These are phyloP conservation scores for Hibiscus mutabilis DNA, from an alignment of 345 rosid genomes.

Conservation along the genomic window DNA sequence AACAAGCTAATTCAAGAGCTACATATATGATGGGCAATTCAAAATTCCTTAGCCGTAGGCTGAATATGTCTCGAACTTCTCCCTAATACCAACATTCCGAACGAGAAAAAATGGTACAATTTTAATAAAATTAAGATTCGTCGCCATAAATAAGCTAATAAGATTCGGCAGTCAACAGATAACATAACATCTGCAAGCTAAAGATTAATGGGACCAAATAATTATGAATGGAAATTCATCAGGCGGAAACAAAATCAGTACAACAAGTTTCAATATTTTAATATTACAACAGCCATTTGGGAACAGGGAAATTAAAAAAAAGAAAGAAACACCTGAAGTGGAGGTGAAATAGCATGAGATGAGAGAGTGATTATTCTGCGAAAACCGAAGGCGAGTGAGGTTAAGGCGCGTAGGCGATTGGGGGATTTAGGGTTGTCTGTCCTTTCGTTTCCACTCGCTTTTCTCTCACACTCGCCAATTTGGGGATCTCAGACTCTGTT, in stretches of 20 bases:
- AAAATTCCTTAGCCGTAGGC: neutral
- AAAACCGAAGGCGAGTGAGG: slow-evolving; percentile 19
- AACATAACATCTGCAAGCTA: neutral
- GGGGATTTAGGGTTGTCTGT: slow-evolving; percentile 14
- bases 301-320: neutral
- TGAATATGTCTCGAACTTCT: too few species aligned
- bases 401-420: slow-evolving; percentile 17
- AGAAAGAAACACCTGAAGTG: slow-evolving; percentile 10
- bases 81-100: neutral
- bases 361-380: slow-evolving; percentile 6
- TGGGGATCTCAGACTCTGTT: slow-evolving; percentile 11
- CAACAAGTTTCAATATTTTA: neutral
- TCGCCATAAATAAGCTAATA: neutral
- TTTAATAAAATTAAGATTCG: neutral
- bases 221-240: neutral
- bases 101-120: neutral
- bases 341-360: slow-evolving; percentile 8
- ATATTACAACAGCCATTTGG: neutral
- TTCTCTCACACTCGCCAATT: slow-evolving; percentile 16
- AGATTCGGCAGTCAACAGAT: neutral
- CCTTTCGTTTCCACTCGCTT: slow-evolving; percentile 12
- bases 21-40: neutral
- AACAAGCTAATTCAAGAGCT: neutral
- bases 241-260: neutral
- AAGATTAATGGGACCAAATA: neutral